Conservation (phyloP, 805 yeast species). For the Pichia occidentalis region DNA sequence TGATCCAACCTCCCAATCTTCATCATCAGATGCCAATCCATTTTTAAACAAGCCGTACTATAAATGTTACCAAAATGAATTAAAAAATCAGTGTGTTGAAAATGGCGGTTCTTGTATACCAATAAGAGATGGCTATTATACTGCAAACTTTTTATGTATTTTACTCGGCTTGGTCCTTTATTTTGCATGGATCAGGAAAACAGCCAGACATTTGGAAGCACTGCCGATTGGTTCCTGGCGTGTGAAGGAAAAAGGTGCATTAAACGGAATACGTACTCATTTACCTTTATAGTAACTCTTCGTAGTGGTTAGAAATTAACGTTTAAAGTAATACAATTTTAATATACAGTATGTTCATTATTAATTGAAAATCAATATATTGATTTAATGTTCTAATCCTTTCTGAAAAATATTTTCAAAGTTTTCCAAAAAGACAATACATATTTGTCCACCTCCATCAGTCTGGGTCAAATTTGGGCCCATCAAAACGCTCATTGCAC, state of each 20-base stretch:
- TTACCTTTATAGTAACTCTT: slow-evolving; percentile 7
- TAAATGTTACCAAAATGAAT: slow-evolving; percentile 26
- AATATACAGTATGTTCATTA: not conserved
- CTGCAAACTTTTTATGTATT: slow-evolving; percentile 69
- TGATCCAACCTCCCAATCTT: slow-evolving; percentile 13
- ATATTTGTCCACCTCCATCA: slow-evolving; percentile 30
- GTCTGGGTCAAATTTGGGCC: slow-evolving; percentile 31
- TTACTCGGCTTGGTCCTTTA: slow-evolving; percentile 57
- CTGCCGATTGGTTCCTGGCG: slow-evolving; percentile 78
- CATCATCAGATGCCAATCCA: slow-evolving; percentile 16
- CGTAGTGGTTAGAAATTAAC: no score
- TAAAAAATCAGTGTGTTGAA: slow-evolving; percentile 44
- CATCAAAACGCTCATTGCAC: slow-evolving; percentile 46
- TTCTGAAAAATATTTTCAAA: slow-evolving; percentile 24
- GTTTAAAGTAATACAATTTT: no score
- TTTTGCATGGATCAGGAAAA: slow-evolving; percentile 56
- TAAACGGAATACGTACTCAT: slow-evolving; percentile 12
- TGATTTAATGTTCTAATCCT: no score
- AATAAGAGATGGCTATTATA: slow-evolving; percentile 75
- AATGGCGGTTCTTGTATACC: slow-evolving; percentile 51
- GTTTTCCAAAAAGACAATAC: slow-evolving; percentile 25
- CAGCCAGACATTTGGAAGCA: slow-evolving; percentile 58
- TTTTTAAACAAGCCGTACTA: slow-evolving; percentile 23
- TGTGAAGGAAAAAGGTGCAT: slow-evolving; percentile 25
- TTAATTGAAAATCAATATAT: not conserved